Base-by-base conservation (phyloP, 495 filamentous ascomycete genomes). In the Penicillium fimorum region DNA sequence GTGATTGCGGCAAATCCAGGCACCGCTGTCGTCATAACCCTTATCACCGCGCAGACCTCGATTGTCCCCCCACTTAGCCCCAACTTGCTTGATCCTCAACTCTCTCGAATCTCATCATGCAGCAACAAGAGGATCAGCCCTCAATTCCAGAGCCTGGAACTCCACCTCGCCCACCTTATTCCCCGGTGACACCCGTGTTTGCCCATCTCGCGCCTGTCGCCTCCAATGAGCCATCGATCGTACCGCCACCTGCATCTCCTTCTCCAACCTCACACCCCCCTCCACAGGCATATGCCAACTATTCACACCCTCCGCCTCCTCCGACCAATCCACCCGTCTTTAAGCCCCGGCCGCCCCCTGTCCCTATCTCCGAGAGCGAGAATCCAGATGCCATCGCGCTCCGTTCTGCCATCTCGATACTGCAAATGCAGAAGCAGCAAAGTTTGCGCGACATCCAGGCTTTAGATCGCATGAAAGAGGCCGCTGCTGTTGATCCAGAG, bases 321-420 rank as follows among this genome's bases (percentile, higher is more conserved):
- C 63, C 67, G 38, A 55, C 56, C 35, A 43, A 38, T 9, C 60
- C 65, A 6, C 56, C 71, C 3, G 63, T 65, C 33, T 72, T 75
- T 43, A 72, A 67, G 25, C 65, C 73, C 0, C 69, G 75, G 48
- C 88, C 88, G 0, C 70, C 78, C 0, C 74, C 86, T 1, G 76
- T 83, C 12, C 86, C 90, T 11, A 85, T 96, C 62, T 82, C 83
- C 53, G 87, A 91, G 68, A 86, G 85, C 59, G 78, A 83, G 47
- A 95, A 95, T 62, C 84, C 90, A 5, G 92, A 96, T 75, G 90
- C 85, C 2, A 86, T 95, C 22, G 92, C 92, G 4, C 77, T 96
- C 27, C 83, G 85, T 37, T 85, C 86, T 20, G 87, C 91, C 4
- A 88, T 96, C 60, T 84, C 86, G 4, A 85, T 95, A 44, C 76